phyloP scores from a whole-genome alignment of 179 eudicot species.

The Silene coronaria region DNA sequence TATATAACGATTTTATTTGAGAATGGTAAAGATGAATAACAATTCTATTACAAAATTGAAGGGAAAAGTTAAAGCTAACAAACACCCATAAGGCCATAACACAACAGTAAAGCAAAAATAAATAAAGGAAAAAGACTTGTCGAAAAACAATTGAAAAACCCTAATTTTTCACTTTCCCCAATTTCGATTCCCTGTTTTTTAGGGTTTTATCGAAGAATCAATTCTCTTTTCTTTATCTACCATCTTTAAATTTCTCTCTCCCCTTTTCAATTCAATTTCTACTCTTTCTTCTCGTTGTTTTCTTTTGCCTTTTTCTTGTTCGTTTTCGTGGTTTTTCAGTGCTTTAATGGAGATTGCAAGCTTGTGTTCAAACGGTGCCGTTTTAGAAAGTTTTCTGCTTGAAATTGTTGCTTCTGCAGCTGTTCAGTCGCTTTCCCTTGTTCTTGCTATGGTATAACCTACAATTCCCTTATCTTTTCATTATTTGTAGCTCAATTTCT shows the following conservation, averaged over 20 bases:
- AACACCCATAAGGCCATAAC: too few species aligned
- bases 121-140: background rate
- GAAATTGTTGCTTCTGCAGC: conserved; percentile 38
- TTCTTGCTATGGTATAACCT: conserved; percentile 23
- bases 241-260: conserved; percentile 5
- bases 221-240: conserved; percentile 8
- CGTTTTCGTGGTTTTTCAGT: conserved; percentile 17
- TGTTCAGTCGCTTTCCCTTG: conserved; percentile 27
- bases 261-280: conserved; percentile 7
- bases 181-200: conserved; percentile 21
- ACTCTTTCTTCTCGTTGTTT: conserved; percentile 1
- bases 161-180: conserved; percentile 12
- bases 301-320: background rate
- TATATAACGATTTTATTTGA: too few species aligned
- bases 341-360: conserved; percentile 41
- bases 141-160: conserved; percentile 11
- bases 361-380: conserved; percentile 32
- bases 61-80: too few species aligned
- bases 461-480: background rate
- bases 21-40: too few species aligned
- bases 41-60: too few species aligned
- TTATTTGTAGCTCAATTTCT: background rate
- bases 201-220: conserved; percentile 30
- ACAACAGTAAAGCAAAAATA: background rate
- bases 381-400: conserved; percentile 29